Evolutionary conservation across 208 protist species (phyloP), one percentile per base, ranked within the genome.

Genomic region (Leishmania guyanensis): DNA sequence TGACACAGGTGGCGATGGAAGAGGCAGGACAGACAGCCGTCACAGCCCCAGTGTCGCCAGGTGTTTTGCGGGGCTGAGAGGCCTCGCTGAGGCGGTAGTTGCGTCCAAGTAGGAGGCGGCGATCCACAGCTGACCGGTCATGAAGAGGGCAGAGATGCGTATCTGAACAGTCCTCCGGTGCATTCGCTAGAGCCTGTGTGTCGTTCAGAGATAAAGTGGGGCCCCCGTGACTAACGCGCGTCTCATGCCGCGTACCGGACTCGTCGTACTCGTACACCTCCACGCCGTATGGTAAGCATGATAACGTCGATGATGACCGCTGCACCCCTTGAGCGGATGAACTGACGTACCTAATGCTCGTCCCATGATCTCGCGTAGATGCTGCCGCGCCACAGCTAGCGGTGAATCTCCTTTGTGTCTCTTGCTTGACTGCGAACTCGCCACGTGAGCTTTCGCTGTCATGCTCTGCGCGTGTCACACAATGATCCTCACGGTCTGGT

Each of bases 211-310:
- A 46, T 10, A 69, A 10, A 69, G 33, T 20, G 65, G 9, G 36
- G 39, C 16, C 36, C 14, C 65, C 17, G 36, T 6, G 14, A 22
- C 53, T 62, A 50, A 50, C 33, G 22, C 16, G 33, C 33, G n/a
- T 3, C 5, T n/a, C 10, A n/a, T 39, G 0, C 10, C 80, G 80
- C 33, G 80, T 75, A 26, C 80, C 73, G 39, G 74, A 64, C n/a
- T 79, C 65, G 29, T 83, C 73, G 74, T 75, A 83, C 22, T 14
- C 16, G 64, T 66, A 50, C 36, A 79, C 60, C 26, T 79, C 64
- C 12, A 83, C 64, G 2, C 73, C 80, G 46, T 51, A 64, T n/a
- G 73, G 73, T 26, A 79, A n/a, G 22, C 53, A 33, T 64, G 62
- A 29, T n/a, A 60, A 14, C 10, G n/a, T 17, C 43, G 58, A 29